Conservation (phyloP, 2,329 filamentous ascomycete species). For the Fusarium sp. region DNA sequence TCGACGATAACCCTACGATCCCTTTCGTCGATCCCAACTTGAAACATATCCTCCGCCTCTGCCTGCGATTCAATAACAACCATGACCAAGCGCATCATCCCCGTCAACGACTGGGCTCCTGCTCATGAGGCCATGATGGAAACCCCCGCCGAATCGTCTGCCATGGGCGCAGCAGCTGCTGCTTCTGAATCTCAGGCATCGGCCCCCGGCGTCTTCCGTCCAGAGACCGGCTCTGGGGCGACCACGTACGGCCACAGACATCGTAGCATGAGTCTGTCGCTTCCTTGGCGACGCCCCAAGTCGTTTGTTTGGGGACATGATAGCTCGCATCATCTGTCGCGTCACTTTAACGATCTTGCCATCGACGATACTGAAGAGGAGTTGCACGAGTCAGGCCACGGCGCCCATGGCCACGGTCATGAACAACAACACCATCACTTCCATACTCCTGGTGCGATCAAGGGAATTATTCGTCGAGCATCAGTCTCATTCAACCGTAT, state of each 20-base stretch:
- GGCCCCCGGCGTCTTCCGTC: slow-evolving; percentile 1
- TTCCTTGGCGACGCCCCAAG: slow-evolving; percentile 60
- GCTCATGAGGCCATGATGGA: slow-evolving; percentile 53
- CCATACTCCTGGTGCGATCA: slow-evolving; percentile 50
- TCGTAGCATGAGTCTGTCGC: slow-evolving; percentile 59
- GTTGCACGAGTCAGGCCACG: slow-evolving; percentile 33
- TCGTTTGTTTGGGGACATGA: slow-evolving; percentile 49
- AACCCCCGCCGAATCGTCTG: slow-evolving; percentile 29
- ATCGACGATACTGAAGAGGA: slow-evolving; percentile 47
- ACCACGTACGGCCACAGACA: slow-evolving; percentile 48
- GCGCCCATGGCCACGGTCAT: slow-evolving; percentile 37
- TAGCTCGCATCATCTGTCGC: slow-evolving; percentile 43
- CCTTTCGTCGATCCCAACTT: background rate
- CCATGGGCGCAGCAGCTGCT: slow-evolving; percentile 6
- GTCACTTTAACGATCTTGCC: slow-evolving; percentile 45
- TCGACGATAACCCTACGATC: slow-evolving; percentile 10
- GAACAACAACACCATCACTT: slow-evolving; percentile 42
- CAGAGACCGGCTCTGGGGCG: slow-evolving; percentile 16
- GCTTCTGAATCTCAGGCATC: slow-evolving; percentile 19
- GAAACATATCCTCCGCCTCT: background rate
- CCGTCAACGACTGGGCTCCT: slow-evolving; percentile 54
- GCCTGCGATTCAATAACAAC: slow-evolving; percentile 7
- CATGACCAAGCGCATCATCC: slow-evolving; percentile 52
- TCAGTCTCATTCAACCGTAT: slow-evolving; percentile 63
- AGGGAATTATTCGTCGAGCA: slow-evolving; percentile 62